Base-by-base conservation (phyloP, 139 green algal species). In the Chlorella sp. region DNA sequence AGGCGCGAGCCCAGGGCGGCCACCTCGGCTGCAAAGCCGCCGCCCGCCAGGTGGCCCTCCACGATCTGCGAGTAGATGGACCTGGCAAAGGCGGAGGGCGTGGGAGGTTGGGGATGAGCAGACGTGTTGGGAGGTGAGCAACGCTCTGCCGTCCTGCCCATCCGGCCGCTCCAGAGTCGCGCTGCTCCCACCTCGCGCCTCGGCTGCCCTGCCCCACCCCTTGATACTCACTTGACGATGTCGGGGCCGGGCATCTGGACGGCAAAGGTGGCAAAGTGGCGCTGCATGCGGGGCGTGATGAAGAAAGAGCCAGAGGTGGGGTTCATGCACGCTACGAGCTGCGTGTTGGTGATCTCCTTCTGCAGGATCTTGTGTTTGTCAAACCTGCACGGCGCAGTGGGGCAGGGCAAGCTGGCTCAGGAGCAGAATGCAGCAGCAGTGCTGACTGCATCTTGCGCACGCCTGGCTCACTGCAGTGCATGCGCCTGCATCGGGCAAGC, bases 201-300 rank as follows among this genome's bases (percentile, higher is more conserved):
- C n/a, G n/a, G n/a, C n/a, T n/a, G n/a, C n/a, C n/a, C n/a, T n/a
- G n/a, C n/a, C n/a, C n/a, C n/a, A n/a, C n/a, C n/a, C n/a, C n/a
- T 14, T 55, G 2, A 0, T 19, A 2, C 71, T 75, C 15, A 78
- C 81, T 60, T 74, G 59, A 95, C 79, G 36, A 95, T 92, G 14
- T 96, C 92, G 2, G 79, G 41, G 2, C 33, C 31, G 3, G 94
- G 94, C 90, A 95, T 94, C 80, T 93, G 83, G 31, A 93, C 81
- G 4, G 88, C 91, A 78, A 97, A 93, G 9, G 92, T 97, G 40
- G 87, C 86, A 81, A 97, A 98, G 82, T 98, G 94, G 9, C 94
- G 88, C 90, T 97, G 93, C 90, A 96, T 93, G 51, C 94, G 91
- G 5, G 91, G 92, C 14, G 95, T 95, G 84, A 98, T 94, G 73